Conservation (phyloP, 1,284 basidiomycete species). For the Ceratobasidium sp. region DNA sequence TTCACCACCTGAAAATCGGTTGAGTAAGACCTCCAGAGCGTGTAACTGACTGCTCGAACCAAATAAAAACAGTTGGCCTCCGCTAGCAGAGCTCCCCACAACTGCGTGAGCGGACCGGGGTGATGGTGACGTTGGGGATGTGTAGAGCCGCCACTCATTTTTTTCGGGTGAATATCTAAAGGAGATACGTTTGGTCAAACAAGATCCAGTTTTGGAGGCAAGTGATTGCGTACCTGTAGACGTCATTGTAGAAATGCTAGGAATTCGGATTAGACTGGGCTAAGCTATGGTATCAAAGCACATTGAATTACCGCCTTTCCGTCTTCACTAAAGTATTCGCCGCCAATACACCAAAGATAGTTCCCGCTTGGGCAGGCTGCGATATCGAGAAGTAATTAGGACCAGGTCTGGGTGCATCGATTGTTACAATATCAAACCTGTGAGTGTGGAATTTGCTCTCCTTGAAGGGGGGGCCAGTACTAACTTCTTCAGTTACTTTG, state of each 20-base stretch:
- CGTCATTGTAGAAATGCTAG: slow-evolving; percentile 80
- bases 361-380: slow-evolving; percentile 74
- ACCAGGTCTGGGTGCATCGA: not conserved
- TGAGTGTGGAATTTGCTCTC: slow-evolving; percentile 80
- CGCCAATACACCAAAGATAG: slow-evolving; percentile 80
- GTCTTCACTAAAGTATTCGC: slow-evolving; percentile 86
- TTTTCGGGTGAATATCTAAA: slow-evolving; percentile 45
- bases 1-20: slow-evolving; percentile 66
- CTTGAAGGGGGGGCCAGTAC: slow-evolving; percentile 79
- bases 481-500: slow-evolving; percentile 75
- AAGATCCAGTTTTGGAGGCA: not conserved
- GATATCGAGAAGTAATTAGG: not conserved
- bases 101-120: slow-evolving; percentile 86
- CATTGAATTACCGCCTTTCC: slow-evolving; percentile 67
- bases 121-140: slow-evolving; percentile 81
- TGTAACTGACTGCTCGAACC: slow-evolving; percentile 54
- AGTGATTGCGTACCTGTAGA: slow-evolving; percentile 65
- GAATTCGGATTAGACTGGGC: not conserved
- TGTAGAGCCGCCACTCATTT: slow-evolving; percentile 87
- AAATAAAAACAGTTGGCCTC: slow-evolving; percentile 85
- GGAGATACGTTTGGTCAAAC: not conserved
- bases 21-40: not conserved
- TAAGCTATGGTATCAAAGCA: not conserved
- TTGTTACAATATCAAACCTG: slow-evolving; percentile 45
- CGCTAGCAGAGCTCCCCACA: slow-evolving; percentile 71